Conservation (phyloP, 2,329 filamentous ascomycete genomes). For the Amesomyces nigricolor region DNA sequence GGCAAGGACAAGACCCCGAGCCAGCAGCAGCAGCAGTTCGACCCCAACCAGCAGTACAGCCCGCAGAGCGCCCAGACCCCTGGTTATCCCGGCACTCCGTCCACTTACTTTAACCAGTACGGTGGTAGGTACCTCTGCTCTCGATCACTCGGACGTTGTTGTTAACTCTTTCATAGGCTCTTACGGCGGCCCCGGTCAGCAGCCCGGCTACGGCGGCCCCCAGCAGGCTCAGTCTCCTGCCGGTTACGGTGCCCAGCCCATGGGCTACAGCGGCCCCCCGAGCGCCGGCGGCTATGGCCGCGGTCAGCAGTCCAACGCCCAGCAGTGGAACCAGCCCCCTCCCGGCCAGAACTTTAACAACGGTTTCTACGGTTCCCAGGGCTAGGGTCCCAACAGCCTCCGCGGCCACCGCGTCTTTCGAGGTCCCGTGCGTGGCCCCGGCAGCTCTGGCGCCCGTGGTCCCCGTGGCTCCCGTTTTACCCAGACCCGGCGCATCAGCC, state of each 20-base stretch:
- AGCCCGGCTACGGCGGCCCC: conserved; percentile 59
- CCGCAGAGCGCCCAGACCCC: conserved; percentile 69
- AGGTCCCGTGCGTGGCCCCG: no score
- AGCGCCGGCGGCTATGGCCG: conserved; percentile 83
- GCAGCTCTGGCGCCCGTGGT: background rate
- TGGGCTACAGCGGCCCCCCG: conserved; percentile 64
- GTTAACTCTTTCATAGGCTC: conserved; percentile 48
- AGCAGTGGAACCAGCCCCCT: conserved; percentile 47
- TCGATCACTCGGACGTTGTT: conserved; percentile 21
- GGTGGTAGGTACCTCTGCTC: conserved; percentile 53
- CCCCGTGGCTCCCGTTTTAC: no score
- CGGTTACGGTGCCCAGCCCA: conserved; percentile 60
- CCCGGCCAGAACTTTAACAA: conserved; percentile 55
- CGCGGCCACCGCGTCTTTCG: background rate
- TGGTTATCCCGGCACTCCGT: conserved; percentile 71
- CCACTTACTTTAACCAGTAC: conserved; percentile 89
- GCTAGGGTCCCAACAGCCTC: conserved; percentile 33
- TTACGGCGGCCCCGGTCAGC: conserved; percentile 46
- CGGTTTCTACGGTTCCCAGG: conserved; percentile 59
- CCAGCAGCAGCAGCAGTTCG: conserved; percentile 62
- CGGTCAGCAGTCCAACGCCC: conserved; percentile 55
- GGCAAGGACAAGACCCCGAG: conserved; percentile 96
- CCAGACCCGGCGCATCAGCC: no score
- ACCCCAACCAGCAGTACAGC: conserved; percentile 68
- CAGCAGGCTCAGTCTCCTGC: conserved; percentile 54